Conservation (phyloP, 2,329 filamentous ascomycete species). For the Tolypocladium ovalisporum region DNA sequence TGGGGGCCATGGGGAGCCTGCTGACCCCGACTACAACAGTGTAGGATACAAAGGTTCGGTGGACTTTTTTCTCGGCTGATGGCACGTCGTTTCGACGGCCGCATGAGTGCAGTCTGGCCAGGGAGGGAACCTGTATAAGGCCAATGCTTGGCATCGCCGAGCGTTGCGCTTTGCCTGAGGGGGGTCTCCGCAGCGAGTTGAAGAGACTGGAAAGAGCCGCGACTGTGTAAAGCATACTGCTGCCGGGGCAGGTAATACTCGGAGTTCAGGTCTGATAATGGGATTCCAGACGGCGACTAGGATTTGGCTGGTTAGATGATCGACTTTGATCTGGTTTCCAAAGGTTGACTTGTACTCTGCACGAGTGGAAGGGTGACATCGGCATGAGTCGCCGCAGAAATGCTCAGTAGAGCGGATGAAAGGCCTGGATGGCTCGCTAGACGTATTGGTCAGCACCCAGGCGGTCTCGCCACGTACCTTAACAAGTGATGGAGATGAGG, state of each 20-base stretch:
- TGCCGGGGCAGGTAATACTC: not conserved
- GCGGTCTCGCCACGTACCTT: not conserved
- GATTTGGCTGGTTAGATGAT: not conserved
- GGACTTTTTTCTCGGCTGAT: not conserved
- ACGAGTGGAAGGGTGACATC: not conserved
- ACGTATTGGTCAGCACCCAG: not conserved
- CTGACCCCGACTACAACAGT: not conserved
- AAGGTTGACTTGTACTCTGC: not conserved
- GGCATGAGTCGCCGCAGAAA: not conserved
- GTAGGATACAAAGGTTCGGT: not conserved
- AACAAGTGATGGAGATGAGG: not conserved
- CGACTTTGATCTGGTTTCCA: not conserved
- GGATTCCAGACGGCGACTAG: not conserved
- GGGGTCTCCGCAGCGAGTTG: not conserved
- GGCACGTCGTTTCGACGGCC: not conserved
- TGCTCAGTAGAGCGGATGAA: not conserved
- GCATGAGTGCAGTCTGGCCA: not conserved
- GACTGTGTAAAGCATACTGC: slow-evolving; percentile 1
- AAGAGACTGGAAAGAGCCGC: not conserved
- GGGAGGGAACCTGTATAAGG: too few relatives aligned
- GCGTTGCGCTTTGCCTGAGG: not conserved
- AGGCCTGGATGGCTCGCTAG: not conserved
- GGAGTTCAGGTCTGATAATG: slow-evolving; percentile 4
- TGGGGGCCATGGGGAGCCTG: slow-evolving; percentile 7
- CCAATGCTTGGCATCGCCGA: not conserved